phyloP scores from a whole-genome alignment of 2,329 filamentous ascomycete species.

The Helicocarpus griseus region DNA sequence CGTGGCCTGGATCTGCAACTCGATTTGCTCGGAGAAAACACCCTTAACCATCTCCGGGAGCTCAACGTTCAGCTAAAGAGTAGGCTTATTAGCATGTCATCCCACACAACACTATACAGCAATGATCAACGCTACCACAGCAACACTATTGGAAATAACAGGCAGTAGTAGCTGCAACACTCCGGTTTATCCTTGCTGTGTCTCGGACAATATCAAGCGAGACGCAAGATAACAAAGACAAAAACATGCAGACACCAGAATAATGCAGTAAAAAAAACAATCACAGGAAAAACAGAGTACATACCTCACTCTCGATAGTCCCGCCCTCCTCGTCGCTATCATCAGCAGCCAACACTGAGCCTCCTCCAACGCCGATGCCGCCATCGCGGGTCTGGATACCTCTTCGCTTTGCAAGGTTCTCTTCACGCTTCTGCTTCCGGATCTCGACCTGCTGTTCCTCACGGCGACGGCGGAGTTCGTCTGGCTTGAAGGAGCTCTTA shows the following conservation, averaged over 20 bases:
- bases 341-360: constrained; percentile 79
- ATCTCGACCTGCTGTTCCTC: constrained; percentile 99
- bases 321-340: constrained; percentile 96
- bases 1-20: constrained; percentile 91
- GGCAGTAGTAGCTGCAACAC: neutral
- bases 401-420: constrained; percentile 96
- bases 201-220: neutral
- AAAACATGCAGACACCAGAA: neutral
- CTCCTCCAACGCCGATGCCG: constrained; percentile 43
- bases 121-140: neutral
- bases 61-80: constrained; percentile 77
- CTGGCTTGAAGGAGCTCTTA: constrained; percentile 97
- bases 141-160: neutral
- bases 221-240: neutral
- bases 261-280: neutral
- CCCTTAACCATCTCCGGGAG: constrained; percentile 96
- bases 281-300: constrained; percentile 21
- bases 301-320: constrained; percentile 92
- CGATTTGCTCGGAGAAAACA: constrained; percentile 98
- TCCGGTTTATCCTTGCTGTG: neutral
- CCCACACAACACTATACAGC: neutral
- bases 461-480: constrained; percentile 93
- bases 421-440: constrained; percentile 94
- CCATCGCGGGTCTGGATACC: constrained; percentile 76
- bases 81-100: constrained; percentile 1